Percentiles rank a stretch among this genome's conserved stretches.
Conservation (phyloP, 768 basidiomycete genomes). For the Clitopilus passeckerianus region DNA sequence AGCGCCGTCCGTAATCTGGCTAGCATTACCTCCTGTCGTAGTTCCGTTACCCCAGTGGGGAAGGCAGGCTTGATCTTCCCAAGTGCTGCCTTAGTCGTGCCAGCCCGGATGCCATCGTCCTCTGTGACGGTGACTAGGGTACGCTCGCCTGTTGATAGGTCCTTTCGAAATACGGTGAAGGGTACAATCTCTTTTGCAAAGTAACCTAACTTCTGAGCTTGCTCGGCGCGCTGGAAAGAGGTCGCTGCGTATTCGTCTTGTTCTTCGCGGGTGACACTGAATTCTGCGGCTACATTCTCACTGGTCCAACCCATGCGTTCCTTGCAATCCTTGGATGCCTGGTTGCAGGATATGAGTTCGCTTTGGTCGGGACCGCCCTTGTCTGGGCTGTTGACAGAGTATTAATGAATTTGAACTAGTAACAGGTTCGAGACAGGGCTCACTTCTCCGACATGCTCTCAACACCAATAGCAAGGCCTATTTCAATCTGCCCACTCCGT, state of each 20-base stretch:
- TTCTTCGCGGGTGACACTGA: constrained; percentile 62
- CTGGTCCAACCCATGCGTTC: constrained; percentile 89
- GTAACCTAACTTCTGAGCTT: constrained; percentile 60
- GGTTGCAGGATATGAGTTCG: constrained; percentile 52
- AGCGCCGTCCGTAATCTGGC: constrained; percentile 81
- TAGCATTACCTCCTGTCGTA: constrained; percentile 85
- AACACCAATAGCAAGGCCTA: constrained; percentile 78
- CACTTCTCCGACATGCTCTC: constrained; percentile 84
- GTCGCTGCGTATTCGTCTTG: constrained; percentile 72
- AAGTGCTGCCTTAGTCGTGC: constrained; percentile 64
- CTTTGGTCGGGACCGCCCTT: constrained; percentile 55
- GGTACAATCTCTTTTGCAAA: constrained; percentile 74
- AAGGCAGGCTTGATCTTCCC: constrained; percentile 70
- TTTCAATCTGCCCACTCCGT: constrained; percentile 69
- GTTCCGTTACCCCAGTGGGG: constrained; percentile 70
- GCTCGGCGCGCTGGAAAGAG: constrained; percentile 78
- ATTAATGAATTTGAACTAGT: neutral
- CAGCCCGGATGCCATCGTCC: constrained; percentile 77
- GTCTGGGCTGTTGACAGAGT: constrained; percentile 46
- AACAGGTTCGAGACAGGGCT: constrained; percentile 13
- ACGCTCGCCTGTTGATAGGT: constrained; percentile 48
- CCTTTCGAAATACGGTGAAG: constrained; percentile 60
- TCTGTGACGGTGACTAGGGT: constrained; percentile 50
- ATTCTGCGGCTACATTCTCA: constrained; percentile 80
- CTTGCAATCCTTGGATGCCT: constrained; percentile 53